Base-by-base conservation (phyloP, 2,329 filamentous ascomycete species). In the Pseudocercospora macadamiae region DNA sequence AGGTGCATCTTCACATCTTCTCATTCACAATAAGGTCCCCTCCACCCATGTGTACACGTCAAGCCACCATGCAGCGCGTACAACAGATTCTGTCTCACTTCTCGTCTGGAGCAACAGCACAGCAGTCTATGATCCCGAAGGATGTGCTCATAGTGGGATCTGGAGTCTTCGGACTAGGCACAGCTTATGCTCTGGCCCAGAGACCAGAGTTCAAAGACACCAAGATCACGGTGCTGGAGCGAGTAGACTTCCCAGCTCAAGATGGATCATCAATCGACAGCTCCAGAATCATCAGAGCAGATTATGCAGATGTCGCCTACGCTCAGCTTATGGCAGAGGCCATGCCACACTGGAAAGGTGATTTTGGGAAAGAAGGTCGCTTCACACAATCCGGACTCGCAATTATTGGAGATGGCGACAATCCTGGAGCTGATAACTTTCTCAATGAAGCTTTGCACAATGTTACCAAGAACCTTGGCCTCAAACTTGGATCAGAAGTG, bases 291-390 rank as follows among this genome's bases (percentile, higher is more conserved):
- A 79, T 88, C 51, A 81, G 85, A 30, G 82, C 87, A 34, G 93
- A 97, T 80, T 97, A 97, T 71, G 87, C 90, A 4, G 87, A 93
- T 70, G 78, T 84, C 0, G 83, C 87, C 19, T 97, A 97, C 75
- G 84, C 91, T 4, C 77, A 80, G 14, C 85, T 97, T 45, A 91
- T 88, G 18, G 81, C 84, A 16, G 79, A 85, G 32, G 91, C 92
- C 1, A 89, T 90, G 69, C 74, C 80, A 16, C 79, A 83, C 70
- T 95, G 86, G 90, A 85, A 88, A 67, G 81, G 81, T 67, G 83
- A 82, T 65, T 84, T 79, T 67, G 84, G 79, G 51, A 83, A 82
- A 9, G 78, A 86, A 32, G 86, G 86, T 19, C 82, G 89, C 26
- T 95, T 93, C 74, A 80, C 80, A 3, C 87, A 95, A 74, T 82